Percentiles rank a stretch among this genome's conserved stretches.
Conservation (phyloP, 345 rosid species). For the Lepidium aucheri region DNA sequence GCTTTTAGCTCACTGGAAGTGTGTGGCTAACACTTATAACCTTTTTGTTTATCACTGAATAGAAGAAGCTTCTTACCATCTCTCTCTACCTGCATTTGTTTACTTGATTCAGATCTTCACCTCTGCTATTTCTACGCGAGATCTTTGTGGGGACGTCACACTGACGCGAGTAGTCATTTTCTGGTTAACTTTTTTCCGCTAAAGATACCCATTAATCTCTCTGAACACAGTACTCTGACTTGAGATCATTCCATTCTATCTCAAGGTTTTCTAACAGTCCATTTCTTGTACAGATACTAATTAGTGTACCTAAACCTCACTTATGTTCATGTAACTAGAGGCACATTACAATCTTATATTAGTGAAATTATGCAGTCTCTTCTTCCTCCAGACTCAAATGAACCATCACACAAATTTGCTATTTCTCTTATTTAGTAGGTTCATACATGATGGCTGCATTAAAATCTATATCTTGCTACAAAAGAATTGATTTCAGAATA, state of each 20-base stretch:
- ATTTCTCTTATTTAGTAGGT: not conserved
- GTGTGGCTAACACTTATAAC: not conserved
- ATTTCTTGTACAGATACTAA: conserved; percentile 14
- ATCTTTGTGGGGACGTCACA: not conserved
- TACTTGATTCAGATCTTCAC: conserved; percentile 13
- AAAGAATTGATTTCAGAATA: not conserved
- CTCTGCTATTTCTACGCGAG: not conserved
- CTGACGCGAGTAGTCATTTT: not conserved
- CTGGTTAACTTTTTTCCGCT: not conserved
- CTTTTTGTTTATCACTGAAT: not conserved
- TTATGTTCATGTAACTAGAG: not conserved
- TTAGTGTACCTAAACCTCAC: not conserved
- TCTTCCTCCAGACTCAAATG: not conserved
- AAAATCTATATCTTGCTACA: not conserved
- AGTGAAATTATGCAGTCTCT: not conserved
- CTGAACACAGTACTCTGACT: not conserved
- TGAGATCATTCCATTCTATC: not conserved
- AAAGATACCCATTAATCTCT: not conserved
- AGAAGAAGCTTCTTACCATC: not conserved
- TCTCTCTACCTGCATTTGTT: not conserved
- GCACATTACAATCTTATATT: not conserved
- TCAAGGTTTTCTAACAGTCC: not conserved
- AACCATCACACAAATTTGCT: not conserved
- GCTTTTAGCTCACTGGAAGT: not conserved
- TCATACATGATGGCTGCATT: not conserved